Percentiles rank a stretch among this genome's conserved stretches.
Conservation (phyloP, 768 basidiomycete genomes). For the Leccinum olivaceopallidum region DNA sequence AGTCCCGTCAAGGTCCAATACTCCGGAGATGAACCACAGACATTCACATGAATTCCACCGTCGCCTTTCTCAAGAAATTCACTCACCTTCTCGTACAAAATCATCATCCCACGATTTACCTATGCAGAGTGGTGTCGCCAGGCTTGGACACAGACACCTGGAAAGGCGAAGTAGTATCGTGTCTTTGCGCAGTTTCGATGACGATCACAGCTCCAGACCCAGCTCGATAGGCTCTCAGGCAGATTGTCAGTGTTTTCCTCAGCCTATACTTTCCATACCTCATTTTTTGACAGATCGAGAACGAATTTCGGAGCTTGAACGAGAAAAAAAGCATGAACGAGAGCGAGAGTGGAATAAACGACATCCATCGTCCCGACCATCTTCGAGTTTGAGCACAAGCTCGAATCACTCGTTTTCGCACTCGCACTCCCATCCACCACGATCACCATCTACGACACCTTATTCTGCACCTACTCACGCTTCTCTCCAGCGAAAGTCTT, state of each 20-base stretch:
- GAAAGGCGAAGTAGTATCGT: slow-evolving; percentile 38
- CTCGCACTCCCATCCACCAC: slow-evolving; percentile 39
- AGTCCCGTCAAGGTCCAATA: slow-evolving; percentile 24
- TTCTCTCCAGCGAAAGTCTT: slow-evolving; percentile 35
- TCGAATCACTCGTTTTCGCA: slow-evolving; percentile 36
- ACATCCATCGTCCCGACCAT: slow-evolving; percentile 39
- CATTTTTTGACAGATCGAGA: slow-evolving; percentile 43
- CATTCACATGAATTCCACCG: slow-evolving; percentile 29
- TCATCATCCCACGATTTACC: slow-evolving; percentile 19
- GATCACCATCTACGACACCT: slow-evolving; percentile 42
- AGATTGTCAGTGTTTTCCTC: slow-evolving; percentile 44
- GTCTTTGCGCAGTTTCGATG: slow-evolving; percentile 45
- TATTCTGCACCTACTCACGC: slow-evolving; percentile 34
- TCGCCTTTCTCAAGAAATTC: slow-evolving; percentile 31
- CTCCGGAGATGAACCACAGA: slow-evolving; percentile 27
- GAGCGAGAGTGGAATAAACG: slow-evolving; percentile 61
- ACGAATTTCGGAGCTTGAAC: slow-evolving; percentile 40
- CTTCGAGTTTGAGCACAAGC: slow-evolving; percentile 43
- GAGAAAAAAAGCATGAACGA: slow-evolving; percentile 46
- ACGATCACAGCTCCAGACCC: slow-evolving; percentile 40
- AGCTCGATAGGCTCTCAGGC: slow-evolving; percentile 50
- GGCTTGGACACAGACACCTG: slow-evolving; percentile 9
- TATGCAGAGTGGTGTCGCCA: slow-evolving; percentile 8
- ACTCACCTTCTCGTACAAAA: slow-evolving; percentile 26
- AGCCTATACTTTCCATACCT: slow-evolving; percentile 1